Evolutionary conservation across 108 stramenopile genomes (phyloP).

Genomic region (Cyclotella baltica): DNA sequence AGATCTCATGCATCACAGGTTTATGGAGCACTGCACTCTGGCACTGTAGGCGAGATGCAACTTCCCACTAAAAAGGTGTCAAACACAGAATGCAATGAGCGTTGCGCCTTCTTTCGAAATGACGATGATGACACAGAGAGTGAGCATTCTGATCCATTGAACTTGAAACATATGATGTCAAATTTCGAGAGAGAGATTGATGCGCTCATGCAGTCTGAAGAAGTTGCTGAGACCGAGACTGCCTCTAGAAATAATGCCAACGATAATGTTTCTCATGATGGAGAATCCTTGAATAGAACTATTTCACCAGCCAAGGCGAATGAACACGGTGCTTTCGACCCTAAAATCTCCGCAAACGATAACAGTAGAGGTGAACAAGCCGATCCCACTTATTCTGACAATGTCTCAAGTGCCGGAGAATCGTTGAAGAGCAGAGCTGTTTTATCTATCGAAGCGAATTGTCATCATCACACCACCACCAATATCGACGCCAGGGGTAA

Average conservation of each 20-base stretch:
- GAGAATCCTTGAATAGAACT: not conserved
- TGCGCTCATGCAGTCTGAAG: conserved; percentile 6
- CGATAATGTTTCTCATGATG: not conserved
- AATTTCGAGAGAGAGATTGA: conserved; percentile 19
- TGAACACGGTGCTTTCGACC: no score
- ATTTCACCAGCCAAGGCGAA: no score
- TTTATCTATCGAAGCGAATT: not conserved
- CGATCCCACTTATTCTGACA: no score
- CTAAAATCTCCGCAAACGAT: no score
- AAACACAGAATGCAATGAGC: not conserved
- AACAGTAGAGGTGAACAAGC: no score
- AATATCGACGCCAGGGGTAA: not conserved
- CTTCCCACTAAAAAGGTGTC: not conserved
- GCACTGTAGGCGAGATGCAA: not conserved
- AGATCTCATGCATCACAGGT: conserved; percentile 13
- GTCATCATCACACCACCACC: not conserved
- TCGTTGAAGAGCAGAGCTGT: not conserved
- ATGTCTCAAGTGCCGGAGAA: conserved; percentile 1
- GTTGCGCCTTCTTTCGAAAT: not conserved
- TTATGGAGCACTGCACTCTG: conserved; percentile 4
- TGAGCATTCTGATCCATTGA: conserved; percentile 8
- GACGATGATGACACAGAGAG: conserved; percentile 1
- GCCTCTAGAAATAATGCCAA: no score
- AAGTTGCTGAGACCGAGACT: not conserved
- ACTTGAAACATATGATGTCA: conserved; percentile 9